phyloP scores from a whole-genome alignment of 1,284 basidiomycete genomes.

The Abortiporus biennis region DNA sequence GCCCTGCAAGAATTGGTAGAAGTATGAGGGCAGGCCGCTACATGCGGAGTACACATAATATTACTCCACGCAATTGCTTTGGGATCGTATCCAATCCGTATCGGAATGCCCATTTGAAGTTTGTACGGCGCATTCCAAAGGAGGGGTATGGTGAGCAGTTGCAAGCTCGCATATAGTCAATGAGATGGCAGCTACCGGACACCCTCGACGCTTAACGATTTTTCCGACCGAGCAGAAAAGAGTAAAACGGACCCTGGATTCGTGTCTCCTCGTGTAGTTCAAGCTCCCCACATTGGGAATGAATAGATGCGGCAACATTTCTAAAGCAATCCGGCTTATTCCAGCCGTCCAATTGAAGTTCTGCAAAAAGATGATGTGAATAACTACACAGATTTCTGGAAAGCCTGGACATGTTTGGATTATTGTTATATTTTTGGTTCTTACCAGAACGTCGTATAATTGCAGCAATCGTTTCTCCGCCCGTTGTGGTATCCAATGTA shows the following conservation, averaged over 20 bases:
- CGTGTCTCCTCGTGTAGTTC: slow-evolving; percentile 55
- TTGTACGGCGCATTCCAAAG: slow-evolving; percentile 75
- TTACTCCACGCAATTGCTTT: slow-evolving; percentile 23
- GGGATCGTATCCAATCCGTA: too few relatives aligned
- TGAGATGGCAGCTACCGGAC: slow-evolving; percentile 65
- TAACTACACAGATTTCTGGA: too few relatives aligned
- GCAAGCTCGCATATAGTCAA: slow-evolving; percentile 74
- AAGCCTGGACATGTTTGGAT: too few relatives aligned
- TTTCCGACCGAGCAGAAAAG: slow-evolving; percentile 12
- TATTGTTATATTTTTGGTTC: too few relatives aligned
- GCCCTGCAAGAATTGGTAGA: slow-evolving; percentile 36
- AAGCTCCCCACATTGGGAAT: slow-evolving; percentile 44
- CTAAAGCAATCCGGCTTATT: slow-evolving; percentile 61
- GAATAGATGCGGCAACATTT: slow-evolving; percentile 39
- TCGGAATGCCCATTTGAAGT: too few relatives aligned
- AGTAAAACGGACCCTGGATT: slow-evolving; percentile 34
- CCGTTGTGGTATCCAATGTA: too few relatives aligned
- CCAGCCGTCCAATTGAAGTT: slow-evolving; percentile 9
- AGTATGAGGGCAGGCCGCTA: too few relatives aligned
- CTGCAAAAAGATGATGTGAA: too few relatives aligned
- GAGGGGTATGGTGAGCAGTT: slow-evolving; percentile 59
- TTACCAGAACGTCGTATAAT: too few relatives aligned
- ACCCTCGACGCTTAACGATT: neutral
- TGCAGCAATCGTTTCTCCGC: too few relatives aligned
- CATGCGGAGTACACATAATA: too few relatives aligned